These are phyloP conservation scores for Thielaviopsis euricoi DNA, from an alignment of 2,329 filamentous ascomycete genomes.

Conservation along the genomic window DNA sequence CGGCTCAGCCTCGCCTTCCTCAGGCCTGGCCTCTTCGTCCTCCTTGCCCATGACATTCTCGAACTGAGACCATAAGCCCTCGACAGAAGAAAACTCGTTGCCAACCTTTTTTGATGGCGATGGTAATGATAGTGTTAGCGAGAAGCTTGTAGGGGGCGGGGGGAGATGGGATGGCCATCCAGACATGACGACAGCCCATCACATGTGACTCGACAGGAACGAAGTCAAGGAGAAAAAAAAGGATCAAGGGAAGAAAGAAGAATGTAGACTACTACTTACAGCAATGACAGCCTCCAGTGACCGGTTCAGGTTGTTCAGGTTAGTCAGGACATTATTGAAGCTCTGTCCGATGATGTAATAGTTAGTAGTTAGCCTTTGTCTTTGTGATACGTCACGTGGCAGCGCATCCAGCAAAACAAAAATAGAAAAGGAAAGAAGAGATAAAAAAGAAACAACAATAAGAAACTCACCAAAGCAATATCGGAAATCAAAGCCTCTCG, in stretches of 20 bases:
- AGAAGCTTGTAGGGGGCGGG: too few relatives aligned
- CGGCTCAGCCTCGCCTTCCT: constrained; percentile 11
- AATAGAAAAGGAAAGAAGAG: too few relatives aligned
- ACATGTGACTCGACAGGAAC: too few relatives aligned
- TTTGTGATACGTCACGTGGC: not conserved
- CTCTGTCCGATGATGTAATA: constrained; percentile 25
- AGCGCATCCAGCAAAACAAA: too few relatives aligned
- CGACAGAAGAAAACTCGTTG: constrained; percentile 93
- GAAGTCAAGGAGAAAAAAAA: not conserved
- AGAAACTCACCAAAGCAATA: constrained; percentile 45
- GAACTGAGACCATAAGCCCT: constrained; percentile 93
- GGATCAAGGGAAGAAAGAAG: not conserved
- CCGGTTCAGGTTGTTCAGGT: constrained; percentile 89
- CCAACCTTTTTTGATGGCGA: constrained; percentile 36
- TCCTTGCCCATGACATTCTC: constrained; percentile 86
- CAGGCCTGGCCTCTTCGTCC: constrained; percentile 12
- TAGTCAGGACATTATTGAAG: constrained; percentile 83
- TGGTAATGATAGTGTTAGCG: too few relatives aligned
- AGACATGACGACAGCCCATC: too few relatives aligned
- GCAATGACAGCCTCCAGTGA: constrained; percentile 82
- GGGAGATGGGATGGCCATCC: too few relatives aligned
- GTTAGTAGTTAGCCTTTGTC: not conserved
- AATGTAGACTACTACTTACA: constrained; percentile 34
- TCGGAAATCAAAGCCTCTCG: constrained; percentile 54
- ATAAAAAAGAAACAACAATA: not conserved